phyloP scores from a whole-genome alignment of 2,329 filamentous ascomycete genomes.

The Hypoxylon sp. region DNA sequence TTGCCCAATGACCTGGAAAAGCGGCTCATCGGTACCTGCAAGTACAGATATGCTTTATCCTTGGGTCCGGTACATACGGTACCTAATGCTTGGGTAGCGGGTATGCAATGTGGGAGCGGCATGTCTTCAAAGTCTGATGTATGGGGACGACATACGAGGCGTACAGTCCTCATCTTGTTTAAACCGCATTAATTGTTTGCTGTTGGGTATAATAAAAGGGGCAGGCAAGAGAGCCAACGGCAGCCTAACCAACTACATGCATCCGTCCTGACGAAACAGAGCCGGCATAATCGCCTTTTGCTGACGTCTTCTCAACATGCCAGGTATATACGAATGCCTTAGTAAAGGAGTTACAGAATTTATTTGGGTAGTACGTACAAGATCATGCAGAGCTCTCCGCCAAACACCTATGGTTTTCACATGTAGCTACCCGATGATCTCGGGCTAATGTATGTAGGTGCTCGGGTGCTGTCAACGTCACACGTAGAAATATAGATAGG shows the following conservation, averaged over 20 bases:
- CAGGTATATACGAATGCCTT: slow-evolving; percentile 10
- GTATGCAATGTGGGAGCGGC: slow-evolving; percentile 45
- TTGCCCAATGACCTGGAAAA: slow-evolving; percentile 37
- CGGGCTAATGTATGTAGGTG: slow-evolving; percentile 35
- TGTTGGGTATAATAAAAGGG: slow-evolving; percentile 25
- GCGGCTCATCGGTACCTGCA: slow-evolving; percentile 43
- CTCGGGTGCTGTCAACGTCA: slow-evolving; percentile 21
- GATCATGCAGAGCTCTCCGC: slow-evolving; percentile 21
- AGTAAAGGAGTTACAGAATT: slow-evolving; percentile 5
- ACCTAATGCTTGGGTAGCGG: slow-evolving; percentile 40
- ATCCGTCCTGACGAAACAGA: slow-evolving; percentile 1
- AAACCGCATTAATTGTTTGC: slow-evolving; percentile 31
- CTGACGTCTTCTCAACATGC: neutral
- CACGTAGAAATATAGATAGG: slow-evolving; percentile 15
- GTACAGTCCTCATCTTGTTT: slow-evolving; percentile 8
- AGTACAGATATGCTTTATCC: slow-evolving; percentile 39
- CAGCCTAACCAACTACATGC: slow-evolving; percentile 17
- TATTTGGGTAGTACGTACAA: slow-evolving; percentile 12
- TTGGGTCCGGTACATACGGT: slow-evolving; percentile 37
- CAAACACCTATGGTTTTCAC: slow-evolving; percentile 4
- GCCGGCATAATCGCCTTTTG: slow-evolving; percentile 1
- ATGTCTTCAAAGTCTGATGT: slow-evolving; percentile 28
- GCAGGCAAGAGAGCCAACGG: slow-evolving; percentile 18
- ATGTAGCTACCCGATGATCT: slow-evolving; percentile 34
- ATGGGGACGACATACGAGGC: slow-evolving; percentile 9